Conservation (phyloP, 2,329 filamentous ascomycete species). For the Stromatinia cepivora region DNA sequence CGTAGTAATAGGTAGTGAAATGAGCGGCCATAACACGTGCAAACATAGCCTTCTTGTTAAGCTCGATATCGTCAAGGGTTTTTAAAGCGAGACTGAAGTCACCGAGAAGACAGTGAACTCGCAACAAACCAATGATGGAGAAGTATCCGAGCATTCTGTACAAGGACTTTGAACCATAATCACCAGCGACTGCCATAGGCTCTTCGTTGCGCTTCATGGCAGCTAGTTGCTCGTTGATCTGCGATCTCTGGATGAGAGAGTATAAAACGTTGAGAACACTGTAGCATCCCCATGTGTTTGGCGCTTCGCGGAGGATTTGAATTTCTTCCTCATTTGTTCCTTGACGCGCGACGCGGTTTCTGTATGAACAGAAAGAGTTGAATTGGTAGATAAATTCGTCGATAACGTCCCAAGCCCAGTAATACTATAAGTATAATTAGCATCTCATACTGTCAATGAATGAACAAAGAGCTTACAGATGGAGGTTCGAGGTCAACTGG, state of each 20-base stretch:
- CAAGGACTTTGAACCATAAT: conserved; percentile 90
- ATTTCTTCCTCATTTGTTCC: conserved; percentile 89
- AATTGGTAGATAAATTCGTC: conserved; percentile 99
- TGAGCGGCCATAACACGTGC: conserved; percentile 98
- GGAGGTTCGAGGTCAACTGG: conserved; percentile 96
- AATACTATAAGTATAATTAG: conserved; percentile 64
- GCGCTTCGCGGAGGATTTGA: conserved; percentile 88
- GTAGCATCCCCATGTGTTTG: conserved; percentile 99
- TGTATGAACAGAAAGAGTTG: conserved; percentile 98
- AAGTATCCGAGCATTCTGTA: conserved; percentile 99
- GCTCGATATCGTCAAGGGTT: conserved; percentile 98
- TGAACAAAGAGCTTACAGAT: conserved; percentile 64
- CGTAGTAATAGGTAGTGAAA: conserved; percentile 99
- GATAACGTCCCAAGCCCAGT: conserved; percentile 99
- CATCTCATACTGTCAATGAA: conserved; percentile 16
- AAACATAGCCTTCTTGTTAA: conserved; percentile 99
- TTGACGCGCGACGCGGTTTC: conserved; percentile 83
- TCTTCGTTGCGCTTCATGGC: conserved; percentile 96
- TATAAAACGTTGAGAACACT: conserved; percentile 98
- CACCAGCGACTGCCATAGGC: conserved; percentile 80
- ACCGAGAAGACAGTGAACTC: conserved; percentile 93
- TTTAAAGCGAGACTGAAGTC: conserved; percentile 98
- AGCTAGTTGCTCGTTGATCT: conserved; percentile 95
- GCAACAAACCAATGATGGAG: conserved; percentile 94
- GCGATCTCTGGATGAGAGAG: conserved; percentile 96